Percentiles rank a stretch among this genome's conserved stretches.
Evolutionary conservation across 768 basidiomycete genomes (phyloP).

Genomic region (Tulasnella sp.): DNA sequence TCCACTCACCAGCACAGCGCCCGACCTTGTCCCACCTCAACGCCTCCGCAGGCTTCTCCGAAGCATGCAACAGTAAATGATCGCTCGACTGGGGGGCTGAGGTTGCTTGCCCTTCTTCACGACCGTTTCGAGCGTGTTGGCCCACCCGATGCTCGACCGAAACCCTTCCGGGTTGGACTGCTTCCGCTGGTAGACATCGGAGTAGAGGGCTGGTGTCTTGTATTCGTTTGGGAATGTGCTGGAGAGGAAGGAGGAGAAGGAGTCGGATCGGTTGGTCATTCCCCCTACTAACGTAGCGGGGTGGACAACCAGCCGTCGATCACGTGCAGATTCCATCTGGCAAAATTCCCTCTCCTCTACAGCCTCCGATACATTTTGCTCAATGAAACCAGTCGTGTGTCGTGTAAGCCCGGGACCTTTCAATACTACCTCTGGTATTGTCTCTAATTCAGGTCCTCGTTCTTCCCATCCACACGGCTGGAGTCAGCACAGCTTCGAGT

Average conservation of each 20-base stretch:
- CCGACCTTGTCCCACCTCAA: constrained; percentile 66
- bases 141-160: constrained; percentile 86
- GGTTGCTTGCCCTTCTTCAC: constrained; percentile 62
- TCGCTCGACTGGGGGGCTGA: constrained; percentile 43
- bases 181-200: constrained; percentile 83
- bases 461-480: too few species aligned
- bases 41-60: constrained; percentile 57
- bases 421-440: too few species aligned
- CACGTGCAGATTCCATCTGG: too few species aligned
- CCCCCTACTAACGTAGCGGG: too few species aligned
- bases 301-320: too few species aligned
- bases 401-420: too few species aligned
- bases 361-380: too few species aligned
- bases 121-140: constrained; percentile 62
- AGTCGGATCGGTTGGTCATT: background rate
- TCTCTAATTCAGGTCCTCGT: too few species aligned
- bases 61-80: constrained; percentile 65
- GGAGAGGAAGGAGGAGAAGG: constrained; percentile 14
- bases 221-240: constrained; percentile 37
- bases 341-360: too few species aligned
- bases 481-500: too few species aligned
- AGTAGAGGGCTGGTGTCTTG: constrained; percentile 63
- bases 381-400: too few species aligned
- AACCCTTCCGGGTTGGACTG: constrained; percentile 83
- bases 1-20: constrained; percentile 70